Evolutionary conservation across 257 asterid genomes (phyloP).

Genomic region (Orobanche coerulescens): DNA sequence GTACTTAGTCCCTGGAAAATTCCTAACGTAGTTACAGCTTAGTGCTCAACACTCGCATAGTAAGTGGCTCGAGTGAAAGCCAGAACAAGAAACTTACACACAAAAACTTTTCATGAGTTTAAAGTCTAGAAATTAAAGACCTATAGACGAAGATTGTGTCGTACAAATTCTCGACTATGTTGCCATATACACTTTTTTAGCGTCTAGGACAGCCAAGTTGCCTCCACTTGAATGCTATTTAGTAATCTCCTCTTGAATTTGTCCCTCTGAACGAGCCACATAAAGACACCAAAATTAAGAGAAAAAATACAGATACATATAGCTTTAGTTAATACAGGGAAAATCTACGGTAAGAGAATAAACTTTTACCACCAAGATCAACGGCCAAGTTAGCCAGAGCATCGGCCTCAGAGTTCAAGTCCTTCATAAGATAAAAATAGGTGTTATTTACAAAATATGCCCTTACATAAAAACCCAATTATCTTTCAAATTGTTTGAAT

Average conservation of each 20-base stretch:
- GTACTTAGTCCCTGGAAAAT: too few relatives aligned
- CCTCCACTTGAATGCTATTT: constrained; percentile 27
- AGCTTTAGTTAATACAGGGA: not conserved
- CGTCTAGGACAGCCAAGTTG: not conserved
- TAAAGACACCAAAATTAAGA: not conserved
- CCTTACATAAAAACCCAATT: too few relatives aligned
- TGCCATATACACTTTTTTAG: not conserved
- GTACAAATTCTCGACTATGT: too few relatives aligned
- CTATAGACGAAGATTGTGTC: too few relatives aligned
- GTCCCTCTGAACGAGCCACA: constrained; percentile 56
- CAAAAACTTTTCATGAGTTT: too few relatives aligned
- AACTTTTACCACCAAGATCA: constrained; percentile 61
- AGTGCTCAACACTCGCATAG: too few relatives aligned
- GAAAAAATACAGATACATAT: not conserved
- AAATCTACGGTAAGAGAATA: not conserved
- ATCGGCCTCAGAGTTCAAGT: constrained; percentile 88
- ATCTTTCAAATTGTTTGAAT: too few relatives aligned
- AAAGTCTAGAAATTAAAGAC: too few relatives aligned
- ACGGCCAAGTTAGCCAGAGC: constrained; percentile 87
- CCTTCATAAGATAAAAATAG: constrained; percentile 36
- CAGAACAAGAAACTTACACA: too few relatives aligned
- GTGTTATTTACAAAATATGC: too few relatives aligned
- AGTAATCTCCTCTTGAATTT: constrained; percentile 59
- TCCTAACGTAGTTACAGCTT: too few relatives aligned
- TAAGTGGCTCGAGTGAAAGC: too few relatives aligned